Conservation (phyloP, 768 basidiomycete species). For the Astraeus odoratus region DNA sequence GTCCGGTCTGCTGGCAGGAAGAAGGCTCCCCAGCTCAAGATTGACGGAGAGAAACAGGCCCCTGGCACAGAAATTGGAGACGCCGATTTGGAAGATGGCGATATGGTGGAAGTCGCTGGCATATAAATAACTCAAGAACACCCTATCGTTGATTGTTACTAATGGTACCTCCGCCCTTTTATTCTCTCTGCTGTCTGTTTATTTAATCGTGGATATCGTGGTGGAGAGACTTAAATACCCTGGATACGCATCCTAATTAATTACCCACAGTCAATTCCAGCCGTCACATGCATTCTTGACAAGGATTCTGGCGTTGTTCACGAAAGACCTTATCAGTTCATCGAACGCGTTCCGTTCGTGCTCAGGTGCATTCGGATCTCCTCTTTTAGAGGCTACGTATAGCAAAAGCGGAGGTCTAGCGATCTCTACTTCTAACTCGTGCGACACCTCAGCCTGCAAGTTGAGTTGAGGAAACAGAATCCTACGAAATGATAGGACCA, state of each 20-base stretch:
- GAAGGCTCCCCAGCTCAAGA: slow-evolving; percentile 33
- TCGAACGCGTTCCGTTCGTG: slow-evolving; percentile 74
- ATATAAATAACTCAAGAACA: slow-evolving; percentile 29
- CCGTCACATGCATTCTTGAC: slow-evolving; percentile 65
- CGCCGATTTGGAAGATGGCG: slow-evolving; percentile 72
- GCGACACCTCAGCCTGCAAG: slow-evolving; percentile 50
- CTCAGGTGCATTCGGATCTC: slow-evolving; percentile 52
- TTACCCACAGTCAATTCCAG: slow-evolving; percentile 28
- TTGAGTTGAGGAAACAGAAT: slow-evolving; percentile 2
- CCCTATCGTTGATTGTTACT: too few relatives aligned
- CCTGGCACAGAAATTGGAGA: slow-evolving; percentile 54
- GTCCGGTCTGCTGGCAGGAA: slow-evolving; percentile 28
- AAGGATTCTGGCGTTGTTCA: slow-evolving; percentile 89
- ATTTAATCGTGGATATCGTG: neutral
- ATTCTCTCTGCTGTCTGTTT: neutral
- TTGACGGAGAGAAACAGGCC: slow-evolving; percentile 72
- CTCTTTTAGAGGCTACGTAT: slow-evolving; percentile 61
- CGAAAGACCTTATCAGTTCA: slow-evolving; percentile 84
- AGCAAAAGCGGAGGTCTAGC: slow-evolving; percentile 66
- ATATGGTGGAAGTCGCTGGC: slow-evolving; percentile 69
- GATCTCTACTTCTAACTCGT: slow-evolving; percentile 90
- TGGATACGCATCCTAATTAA: neutral
- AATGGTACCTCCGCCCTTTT: neutral
- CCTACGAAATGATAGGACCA: slow-evolving; percentile 16
- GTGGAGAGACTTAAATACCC: neutral